These are phyloP conservation scores for Scedosporium boydii DNA, from an alignment of 2,329 filamentous ascomycete species.

Conservation along the genomic window DNA sequence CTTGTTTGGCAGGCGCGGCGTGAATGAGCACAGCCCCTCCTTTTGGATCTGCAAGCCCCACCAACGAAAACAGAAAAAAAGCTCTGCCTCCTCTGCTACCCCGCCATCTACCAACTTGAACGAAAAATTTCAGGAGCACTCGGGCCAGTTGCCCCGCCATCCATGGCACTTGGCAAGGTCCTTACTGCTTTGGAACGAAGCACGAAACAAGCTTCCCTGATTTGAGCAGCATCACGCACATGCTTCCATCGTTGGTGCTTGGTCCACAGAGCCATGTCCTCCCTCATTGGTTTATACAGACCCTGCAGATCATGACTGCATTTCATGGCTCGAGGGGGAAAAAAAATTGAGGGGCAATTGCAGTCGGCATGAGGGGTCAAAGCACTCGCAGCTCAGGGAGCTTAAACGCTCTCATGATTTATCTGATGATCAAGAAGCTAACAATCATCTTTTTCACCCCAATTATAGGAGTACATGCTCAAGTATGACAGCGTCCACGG, in stretches of 20 bases:
- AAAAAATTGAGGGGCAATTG: not conserved
- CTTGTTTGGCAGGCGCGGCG: not conserved
- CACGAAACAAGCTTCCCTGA: no score
- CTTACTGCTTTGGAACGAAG: no score
- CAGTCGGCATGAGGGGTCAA: not conserved
- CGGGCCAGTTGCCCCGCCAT: not conserved
- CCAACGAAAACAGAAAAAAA: conserved; percentile 1
- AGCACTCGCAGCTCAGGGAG: not conserved
- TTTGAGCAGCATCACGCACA: no score
- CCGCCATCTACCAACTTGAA: not conserved
- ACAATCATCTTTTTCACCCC: not conserved
- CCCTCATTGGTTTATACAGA: not conserved
- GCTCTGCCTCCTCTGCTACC: not conserved
- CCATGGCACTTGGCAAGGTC: not conserved
- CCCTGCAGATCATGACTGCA: not conserved
- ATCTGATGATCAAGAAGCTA: not conserved
- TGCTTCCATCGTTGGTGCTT: not conserved
- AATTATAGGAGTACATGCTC: conserved; percentile 86
- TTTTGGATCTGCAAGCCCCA: not conserved
- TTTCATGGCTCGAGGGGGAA: not conserved
- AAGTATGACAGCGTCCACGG: conserved; percentile 99
- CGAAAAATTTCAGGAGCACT: not conserved
- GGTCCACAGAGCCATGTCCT: not conserved
- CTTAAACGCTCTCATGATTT: not conserved
- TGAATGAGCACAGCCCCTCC: not conserved